Evolutionary conservation across 306 rosid species (phyloP), one percentile per base, ranked within the genome.

Genomic region (Lupinus albus): DNA sequence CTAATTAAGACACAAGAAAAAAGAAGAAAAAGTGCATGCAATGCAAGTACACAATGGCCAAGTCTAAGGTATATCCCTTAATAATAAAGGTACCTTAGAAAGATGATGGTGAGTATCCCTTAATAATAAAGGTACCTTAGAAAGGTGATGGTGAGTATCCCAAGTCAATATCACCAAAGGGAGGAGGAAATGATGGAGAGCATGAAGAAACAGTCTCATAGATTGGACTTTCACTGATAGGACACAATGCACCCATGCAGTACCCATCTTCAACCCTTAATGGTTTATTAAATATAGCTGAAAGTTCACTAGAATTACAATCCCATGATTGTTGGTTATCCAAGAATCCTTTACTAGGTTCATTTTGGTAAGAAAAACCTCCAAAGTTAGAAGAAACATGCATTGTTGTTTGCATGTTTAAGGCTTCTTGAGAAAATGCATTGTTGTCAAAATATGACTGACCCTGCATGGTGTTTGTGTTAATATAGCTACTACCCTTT

Each of bases 301-400:
- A 84, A 13, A 89, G 85, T 60, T 89, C 98, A 57, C 75, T 77
- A 42, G 75, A 74, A 47, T 72, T 67, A 57, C 58, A n/a, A 73
- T 71, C 91, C 92, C 83, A 77, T 70, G 79, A 51, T 59, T 73
- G 65, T 50, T 82, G 80, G 52, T 74, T 48, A 18, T 76, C 85
- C 85, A 88, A 84, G 12, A 71, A 36, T 68, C 84, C 92, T 11
- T 76, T 74, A 69, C 30, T 25, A 25, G 30, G 30, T 25, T 25
- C 30, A 25, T 70, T 70, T 44, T 67, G 76, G 80, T 65, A 78
- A 61, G 82, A 54, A 79, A 77, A 68, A n/a, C 71, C 75, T 78
- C 75, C 75, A 2, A 14, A 46, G 64, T 58, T 57, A 14, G 76
- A 39, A 0, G 67, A 39, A 0, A 63, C 61, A 3, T 25, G 30